Conservation (phyloP, 495 filamentous ascomycete genomes). For the Aspergillus diversus region DNA sequence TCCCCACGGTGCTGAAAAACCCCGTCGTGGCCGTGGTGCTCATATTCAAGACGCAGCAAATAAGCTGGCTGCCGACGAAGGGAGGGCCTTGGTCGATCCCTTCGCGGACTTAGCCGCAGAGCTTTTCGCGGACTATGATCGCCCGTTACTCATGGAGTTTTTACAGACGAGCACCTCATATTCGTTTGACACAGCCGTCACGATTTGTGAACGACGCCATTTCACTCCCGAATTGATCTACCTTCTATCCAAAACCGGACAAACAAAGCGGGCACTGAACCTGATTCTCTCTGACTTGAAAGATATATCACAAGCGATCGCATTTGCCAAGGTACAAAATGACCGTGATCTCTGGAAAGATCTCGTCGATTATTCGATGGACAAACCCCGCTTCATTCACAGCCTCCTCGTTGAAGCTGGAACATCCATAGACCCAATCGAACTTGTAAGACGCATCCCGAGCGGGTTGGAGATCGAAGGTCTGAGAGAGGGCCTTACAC, state of each 20-base stretch:
- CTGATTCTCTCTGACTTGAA: constrained; percentile 87
- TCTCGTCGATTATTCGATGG: constrained; percentile 92
- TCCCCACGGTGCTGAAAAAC: constrained; percentile 40
- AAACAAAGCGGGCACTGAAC: constrained; percentile 85
- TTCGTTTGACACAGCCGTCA: constrained; percentile 73
- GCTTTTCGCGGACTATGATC: constrained; percentile 84
- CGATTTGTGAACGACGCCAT: constrained; percentile 74
- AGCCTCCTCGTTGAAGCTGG: constrained; percentile 92
- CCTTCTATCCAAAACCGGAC: constrained; percentile 89
- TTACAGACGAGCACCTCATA: constrained; percentile 84
- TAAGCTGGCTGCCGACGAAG: constrained; percentile 58
- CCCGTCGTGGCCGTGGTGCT: constrained; percentile 42
- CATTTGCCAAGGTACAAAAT: constrained; percentile 89
- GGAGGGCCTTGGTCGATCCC: constrained; percentile 76
- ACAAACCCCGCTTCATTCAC: constrained; percentile 91
- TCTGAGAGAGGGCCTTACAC: constrained; percentile 77
- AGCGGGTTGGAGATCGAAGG: constrained; percentile 90
- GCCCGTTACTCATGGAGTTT: constrained; percentile 79
- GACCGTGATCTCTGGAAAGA: constrained; percentile 94
- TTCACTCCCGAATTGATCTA: constrained; percentile 92
- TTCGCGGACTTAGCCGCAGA: constrained; percentile 84
- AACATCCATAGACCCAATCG: constrained; percentile 87
- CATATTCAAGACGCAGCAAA: constrained; percentile 45
- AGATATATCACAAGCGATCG: constrained; percentile 88
- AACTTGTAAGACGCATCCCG: constrained; percentile 86